phyloP scores from a whole-genome alignment of 257 asterid genomes.

The Rauvolfia tetraphylla region DNA sequence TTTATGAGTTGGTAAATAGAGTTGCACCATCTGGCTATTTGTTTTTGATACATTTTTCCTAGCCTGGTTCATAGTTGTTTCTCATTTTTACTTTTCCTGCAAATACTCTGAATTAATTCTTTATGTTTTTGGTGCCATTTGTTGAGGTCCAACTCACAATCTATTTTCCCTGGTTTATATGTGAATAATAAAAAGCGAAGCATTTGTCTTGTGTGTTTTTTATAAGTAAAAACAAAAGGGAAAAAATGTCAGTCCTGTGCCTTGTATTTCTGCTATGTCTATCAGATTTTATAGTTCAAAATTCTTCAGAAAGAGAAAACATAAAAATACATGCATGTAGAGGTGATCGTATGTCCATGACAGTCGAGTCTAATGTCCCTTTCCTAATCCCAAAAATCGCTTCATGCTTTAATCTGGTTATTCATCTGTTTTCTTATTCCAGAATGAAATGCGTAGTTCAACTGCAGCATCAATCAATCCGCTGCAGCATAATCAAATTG shows the following conservation, averaged over 20 bases:
- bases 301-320: not conserved
- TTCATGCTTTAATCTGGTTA: not conserved
- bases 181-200: not conserved
- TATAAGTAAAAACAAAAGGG: not conserved
- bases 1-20: not conserved
- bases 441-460: conserved; percentile 6
- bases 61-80: not conserved
- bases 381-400: not conserved
- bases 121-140: not conserved
- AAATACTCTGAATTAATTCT: not conserved
- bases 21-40: not conserved
- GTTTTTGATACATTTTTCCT: not conserved
- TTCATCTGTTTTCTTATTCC: conserved; percentile 1
- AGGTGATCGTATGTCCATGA: not conserved
- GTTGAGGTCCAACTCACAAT: not conserved
- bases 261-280: not conserved
- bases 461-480: not conserved
- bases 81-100: not conserved
- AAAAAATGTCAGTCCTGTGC: not conserved
- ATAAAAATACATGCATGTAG: not conserved
- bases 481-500: not conserved
- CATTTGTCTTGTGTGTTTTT: not conserved
- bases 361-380: not conserved
- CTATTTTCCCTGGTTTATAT: not conserved
- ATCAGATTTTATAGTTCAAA: not conserved